Conservation (phyloP, 1,284 basidiomycete species). For the Microbotryum scabiosae region DNA sequence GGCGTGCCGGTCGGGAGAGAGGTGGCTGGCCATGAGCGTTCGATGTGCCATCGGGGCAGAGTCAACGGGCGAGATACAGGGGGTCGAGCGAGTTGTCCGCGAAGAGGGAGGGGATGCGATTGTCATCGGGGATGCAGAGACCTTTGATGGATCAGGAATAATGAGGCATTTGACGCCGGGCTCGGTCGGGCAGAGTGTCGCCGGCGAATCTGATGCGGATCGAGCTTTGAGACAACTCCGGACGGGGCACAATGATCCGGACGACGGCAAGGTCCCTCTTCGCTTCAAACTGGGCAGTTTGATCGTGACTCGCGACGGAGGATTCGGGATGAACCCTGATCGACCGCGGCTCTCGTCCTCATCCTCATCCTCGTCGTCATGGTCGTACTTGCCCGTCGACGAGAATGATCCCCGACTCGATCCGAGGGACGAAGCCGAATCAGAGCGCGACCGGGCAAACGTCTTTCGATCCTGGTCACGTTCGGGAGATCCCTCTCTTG, state of each 20-base stretch:
- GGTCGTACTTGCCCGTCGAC: neutral
- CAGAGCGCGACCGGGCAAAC: too few species aligned
- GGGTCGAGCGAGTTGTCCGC: neutral
- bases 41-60: too few species aligned
- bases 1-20: neutral
- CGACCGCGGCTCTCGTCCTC: neutral
- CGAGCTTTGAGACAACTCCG: neutral
- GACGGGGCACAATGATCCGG: neutral
- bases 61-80: too few species aligned
- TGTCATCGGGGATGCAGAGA: neutral
- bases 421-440: too few species aligned
- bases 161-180: neutral
- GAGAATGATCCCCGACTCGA: neutral
- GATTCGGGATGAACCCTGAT: conserved; percentile 3
- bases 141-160: neutral
- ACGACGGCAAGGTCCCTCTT: neutral
- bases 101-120: conserved; percentile 3
- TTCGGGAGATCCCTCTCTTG: conserved; percentile 9
- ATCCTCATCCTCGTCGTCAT: neutral
- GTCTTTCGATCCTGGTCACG: neutral
- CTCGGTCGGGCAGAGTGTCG: neutral
- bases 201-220: neutral
- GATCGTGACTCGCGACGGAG: conserved; percentile 4
- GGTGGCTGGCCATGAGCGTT: neutral
- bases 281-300: conserved; percentile 15